Evolutionary conservation across 331 rosid species (phyloP), one percentile per base, ranked within the genome.

Genomic region (Dryas integrifolia): DNA sequence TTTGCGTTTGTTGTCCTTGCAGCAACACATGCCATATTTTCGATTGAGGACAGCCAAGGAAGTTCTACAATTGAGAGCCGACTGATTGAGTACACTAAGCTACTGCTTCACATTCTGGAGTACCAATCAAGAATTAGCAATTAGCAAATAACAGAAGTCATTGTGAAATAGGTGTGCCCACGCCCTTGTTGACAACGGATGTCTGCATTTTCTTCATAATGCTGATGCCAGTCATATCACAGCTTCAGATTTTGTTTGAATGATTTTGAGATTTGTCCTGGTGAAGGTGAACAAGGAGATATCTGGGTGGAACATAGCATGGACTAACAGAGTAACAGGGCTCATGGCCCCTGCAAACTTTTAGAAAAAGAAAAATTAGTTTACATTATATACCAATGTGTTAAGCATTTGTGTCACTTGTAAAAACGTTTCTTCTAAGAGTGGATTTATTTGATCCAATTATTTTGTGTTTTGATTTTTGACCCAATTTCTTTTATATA

Each of bases 11-110:
- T 76, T 67, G 74, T 45, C 60, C 76, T 65, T 77, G 76, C 81
- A 91, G 97, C 86, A 72, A 73, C 91, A 94, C 75, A 91, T 94
- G 98, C 86, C 92, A 59, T 91, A 91, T 83, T 94, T 94, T 58
- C 92, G 97, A 73, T 86, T 44, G 56, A 82, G 87, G 76, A 94
- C 92, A 57, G 97, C 90, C 0, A 94, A 91, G 81, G 98, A 94
- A 77, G 84, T 91, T 77, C 81, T 91, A 74, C 88, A 80, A 76
- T 74, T 89, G 85, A 85, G 79, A 86, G 97, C 98, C 1, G 86
- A 94, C 74, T 94, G 84, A 83, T 79, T 52, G n/a, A 65, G 67
- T 47, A 45, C 47, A 16, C 55, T 18, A 56, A 55, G 35, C 14
- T 12, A 67, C 49, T 9, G 7, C n/a, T 72, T 58, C 56, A 7